Evolutionary conservation across 495 filamentous ascomycete genomes (phyloP), one percentile per base, ranked within the genome.

Genomic region (Trichoderma virens): DNA sequence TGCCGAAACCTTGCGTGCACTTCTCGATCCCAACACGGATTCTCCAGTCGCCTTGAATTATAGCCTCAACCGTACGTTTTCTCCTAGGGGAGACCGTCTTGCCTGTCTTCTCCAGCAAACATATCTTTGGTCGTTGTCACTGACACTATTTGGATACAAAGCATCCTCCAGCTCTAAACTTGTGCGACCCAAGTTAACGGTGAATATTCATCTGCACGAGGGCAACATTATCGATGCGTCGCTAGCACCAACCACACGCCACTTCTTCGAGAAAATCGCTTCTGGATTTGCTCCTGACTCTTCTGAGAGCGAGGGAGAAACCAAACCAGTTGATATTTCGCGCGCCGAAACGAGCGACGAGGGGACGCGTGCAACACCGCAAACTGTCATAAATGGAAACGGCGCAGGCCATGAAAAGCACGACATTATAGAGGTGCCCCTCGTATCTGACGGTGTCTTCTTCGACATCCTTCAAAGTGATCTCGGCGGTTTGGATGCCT

Each of bases 381-480:
- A 62, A 60, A 25, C 60, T 35, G 59, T 54, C 31, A 64, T 7
- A 62, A 56, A 35, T 16, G 62, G 47, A 43, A 25, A 5, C 23
- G 31, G 28, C 56, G 30, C 39, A 8, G 59, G 32, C n/a, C n/a
- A n/a, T n/a, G 16, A 43, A 60, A 60, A 38, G 41, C 34, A 71
- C 35, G 71, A 74, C 41, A 78, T 72, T 67, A 75, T 91, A 31
- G 83, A 88, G 68, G 78, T 92, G 18, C 88, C 89, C 11, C 72
- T 92, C 20, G 78, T 78, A 23, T 85, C 85, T 16, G 89, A 90
- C 67, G 74, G 77, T 25, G 82, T 87, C 63, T 92, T 92, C 72
- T 91, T 91, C 71, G 73, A 79, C 43, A 80, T 84, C 9, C 78
- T 92, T 27, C 79, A 85, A 64, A 76, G 74, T 35, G 85, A 90